Evolutionary conservation across 208 protist genomes (phyloP).

Genomic region (Eutreptiella sp.): DNA sequence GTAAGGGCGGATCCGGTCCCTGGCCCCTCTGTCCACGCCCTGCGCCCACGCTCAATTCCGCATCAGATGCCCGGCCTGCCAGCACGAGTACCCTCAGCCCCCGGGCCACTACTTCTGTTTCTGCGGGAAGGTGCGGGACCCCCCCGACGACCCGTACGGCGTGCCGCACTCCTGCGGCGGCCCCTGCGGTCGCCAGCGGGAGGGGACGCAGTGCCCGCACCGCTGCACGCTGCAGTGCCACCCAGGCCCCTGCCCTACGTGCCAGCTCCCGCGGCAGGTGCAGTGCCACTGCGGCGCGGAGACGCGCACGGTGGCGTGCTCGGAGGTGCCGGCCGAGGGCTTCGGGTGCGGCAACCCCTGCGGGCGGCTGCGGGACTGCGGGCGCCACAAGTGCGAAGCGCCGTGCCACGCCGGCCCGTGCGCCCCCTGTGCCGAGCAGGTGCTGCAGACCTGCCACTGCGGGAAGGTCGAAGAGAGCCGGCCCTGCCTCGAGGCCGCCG

Average conservation of each 20-base stretch:
- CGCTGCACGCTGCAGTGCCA: slow-evolving; percentile 62
- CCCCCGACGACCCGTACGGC: slow-evolving; percentile 31
- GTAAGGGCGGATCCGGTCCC: no score
- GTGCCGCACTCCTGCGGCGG: slow-evolving; percentile 48
- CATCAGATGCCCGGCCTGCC: slow-evolving; percentile 47
- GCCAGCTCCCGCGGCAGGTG: slow-evolving; percentile 42
- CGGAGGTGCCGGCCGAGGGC: slow-evolving; percentile 28
- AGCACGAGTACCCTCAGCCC: slow-evolving; percentile 11
- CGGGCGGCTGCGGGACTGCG: slow-evolving; percentile 27
- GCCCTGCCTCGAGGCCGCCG: slow-evolving; percentile 61
- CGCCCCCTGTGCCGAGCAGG: slow-evolving; percentile 55
- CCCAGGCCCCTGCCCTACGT: slow-evolving; percentile 69
- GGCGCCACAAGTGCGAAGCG: slow-evolving; percentile 48
- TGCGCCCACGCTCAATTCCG: not conserved
- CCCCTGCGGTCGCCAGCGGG: slow-evolving; percentile 34
- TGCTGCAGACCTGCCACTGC: slow-evolving; percentile 71
- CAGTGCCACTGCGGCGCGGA: no score
- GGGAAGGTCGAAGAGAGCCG: slow-evolving; percentile 43
- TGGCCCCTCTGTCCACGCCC: not conserved
- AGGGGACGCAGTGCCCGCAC: slow-evolving; percentile 53
- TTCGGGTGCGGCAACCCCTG: slow-evolving; percentile 34
- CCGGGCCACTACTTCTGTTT: slow-evolving; percentile 38
- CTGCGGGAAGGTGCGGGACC: slow-evolving; percentile 41
- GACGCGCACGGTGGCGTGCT: no score
- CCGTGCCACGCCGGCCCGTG: slow-evolving; percentile 77